Percentiles rank a stretch among this genome's conserved stretches.
Evolutionary conservation across 2,329 filamentous ascomycete species (phyloP).

Genomic region (Penicillium sp.): DNA sequence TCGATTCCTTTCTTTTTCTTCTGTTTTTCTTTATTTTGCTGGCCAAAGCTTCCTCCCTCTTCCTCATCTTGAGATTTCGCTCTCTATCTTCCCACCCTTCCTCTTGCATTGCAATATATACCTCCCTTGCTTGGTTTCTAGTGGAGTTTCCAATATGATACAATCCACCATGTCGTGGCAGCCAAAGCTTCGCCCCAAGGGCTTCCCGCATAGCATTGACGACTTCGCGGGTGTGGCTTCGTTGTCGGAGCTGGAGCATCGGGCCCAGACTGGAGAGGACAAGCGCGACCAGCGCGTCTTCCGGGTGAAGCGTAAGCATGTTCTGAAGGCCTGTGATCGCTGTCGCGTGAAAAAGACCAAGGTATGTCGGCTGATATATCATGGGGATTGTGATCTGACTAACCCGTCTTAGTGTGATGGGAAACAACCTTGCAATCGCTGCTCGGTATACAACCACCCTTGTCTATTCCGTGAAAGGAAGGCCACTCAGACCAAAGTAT

Average conservation of each 20-base stretch:
- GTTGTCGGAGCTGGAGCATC: constrained; percentile 31
- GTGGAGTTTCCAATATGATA: constrained; percentile 3
- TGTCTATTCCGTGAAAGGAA: constrained; percentile 46
- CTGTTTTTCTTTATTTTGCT: constrained; percentile 4
- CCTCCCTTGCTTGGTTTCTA: neutral
- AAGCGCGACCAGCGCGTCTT: constrained; percentile 41
- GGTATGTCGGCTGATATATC: constrained; percentile 23
- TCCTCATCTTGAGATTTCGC: neutral
- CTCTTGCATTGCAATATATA: neutral
- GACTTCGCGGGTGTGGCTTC: constrained; percentile 32
- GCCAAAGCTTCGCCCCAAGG: constrained; percentile 41
- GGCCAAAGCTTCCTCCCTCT: constrained; percentile 5
- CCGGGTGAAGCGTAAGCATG: constrained; percentile 45
- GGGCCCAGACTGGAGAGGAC: constrained; percentile 29
- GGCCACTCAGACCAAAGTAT: constrained; percentile 44
- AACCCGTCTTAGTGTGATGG: constrained; percentile 41
- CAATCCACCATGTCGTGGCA: constrained; percentile 40
- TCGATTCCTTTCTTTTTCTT: constrained; percentile 8
- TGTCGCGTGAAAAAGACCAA: constrained; percentile 48
- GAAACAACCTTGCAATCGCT: constrained; percentile 45
- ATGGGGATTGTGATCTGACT: neutral
- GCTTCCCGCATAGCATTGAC: constrained; percentile 35
- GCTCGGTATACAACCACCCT: constrained; percentile 43
- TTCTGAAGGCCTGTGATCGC: constrained; percentile 46
- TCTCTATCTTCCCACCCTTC: neutral